Conservation (phyloP, 176 grass and related monocot genomes). For the Eleusine coracana region DNA sequence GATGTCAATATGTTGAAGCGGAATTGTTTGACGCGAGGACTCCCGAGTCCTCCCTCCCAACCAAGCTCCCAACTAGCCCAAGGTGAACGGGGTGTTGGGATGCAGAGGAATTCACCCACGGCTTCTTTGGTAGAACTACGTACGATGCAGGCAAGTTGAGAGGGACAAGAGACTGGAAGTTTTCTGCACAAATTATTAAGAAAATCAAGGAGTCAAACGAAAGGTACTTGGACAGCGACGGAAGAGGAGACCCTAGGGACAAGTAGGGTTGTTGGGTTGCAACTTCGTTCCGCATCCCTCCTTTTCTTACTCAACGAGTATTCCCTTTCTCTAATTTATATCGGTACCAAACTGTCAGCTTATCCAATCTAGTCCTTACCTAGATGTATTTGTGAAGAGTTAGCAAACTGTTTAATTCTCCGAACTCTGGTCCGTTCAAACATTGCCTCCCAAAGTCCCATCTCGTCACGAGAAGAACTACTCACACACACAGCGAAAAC, state of each 20-base stretch:
- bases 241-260: slow-evolving; percentile 8
- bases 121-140: background rate
- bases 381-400: background rate
- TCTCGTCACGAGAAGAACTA: no score
- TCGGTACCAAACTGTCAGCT: background rate
- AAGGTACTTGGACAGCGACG: slow-evolving; percentile 37
- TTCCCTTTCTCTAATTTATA: background rate
- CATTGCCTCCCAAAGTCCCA: no score
- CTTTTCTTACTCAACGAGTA: background rate
- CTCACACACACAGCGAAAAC: no score
- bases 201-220: slow-evolving; percentile 40
- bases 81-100: slow-evolving; percentile 14
- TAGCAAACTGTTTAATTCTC: background rate
- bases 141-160: background rate
- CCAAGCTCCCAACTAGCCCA: background rate
- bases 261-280: background rate
- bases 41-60: background rate
- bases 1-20: background rate
- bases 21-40: slow-evolving; percentile 1
- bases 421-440: background rate
- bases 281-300: slow-evolving; percentile 15
- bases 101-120: slow-evolving; percentile 18
- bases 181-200: background rate
- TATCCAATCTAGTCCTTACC: background rate
- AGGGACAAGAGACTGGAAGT: background rate